Percentiles rank a stretch among this genome's conserved stretches.
phyloP scores from a whole-genome alignment of 2,329 filamentous ascomycete species.

The Pseudovirgaria hyperparasitica region DNA sequence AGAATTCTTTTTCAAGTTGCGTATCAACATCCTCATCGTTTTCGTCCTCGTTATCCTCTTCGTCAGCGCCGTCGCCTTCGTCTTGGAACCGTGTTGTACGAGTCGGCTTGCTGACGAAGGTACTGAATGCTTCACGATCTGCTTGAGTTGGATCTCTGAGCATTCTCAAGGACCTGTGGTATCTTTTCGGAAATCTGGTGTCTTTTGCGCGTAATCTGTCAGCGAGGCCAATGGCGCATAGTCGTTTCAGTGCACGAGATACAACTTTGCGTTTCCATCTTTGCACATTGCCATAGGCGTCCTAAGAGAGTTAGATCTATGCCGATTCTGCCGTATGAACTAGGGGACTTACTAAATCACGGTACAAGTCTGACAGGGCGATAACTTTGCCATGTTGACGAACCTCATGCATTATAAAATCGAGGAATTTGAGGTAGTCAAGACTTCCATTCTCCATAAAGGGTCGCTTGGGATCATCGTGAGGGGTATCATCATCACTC shows the following conservation, averaged over 20 bases:
- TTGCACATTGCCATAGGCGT: constrained; percentile 1
- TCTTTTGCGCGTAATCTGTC: not conserved
- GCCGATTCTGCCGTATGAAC: constrained; percentile 10
- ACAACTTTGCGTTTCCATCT: constrained; percentile 1
- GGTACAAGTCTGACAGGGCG: too few relatives aligned
- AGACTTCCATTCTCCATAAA: constrained; percentile 26
- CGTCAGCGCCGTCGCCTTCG: constrained; percentile 3
- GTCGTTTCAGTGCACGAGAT: constrained; percentile 1
- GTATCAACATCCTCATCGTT: constrained; percentile 17
- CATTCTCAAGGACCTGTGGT: constrained; percentile 17
- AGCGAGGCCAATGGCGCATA: not conserved
- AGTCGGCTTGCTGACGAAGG: constrained; percentile 3
- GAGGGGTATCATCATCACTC: too few relatives aligned
- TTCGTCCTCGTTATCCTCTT: constrained; percentile 13
- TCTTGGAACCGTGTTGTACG: not conserved
- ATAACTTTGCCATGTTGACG: too few relatives aligned
- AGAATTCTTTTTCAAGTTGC: constrained; percentile 18
- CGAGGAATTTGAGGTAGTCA: constrained; percentile 37
- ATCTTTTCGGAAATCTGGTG: constrained; percentile 14
- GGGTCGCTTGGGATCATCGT: constrained; percentile 14
- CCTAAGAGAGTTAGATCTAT: constrained; percentile 7
- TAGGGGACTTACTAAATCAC: too few relatives aligned
- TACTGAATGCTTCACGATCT: constrained; percentile 5
- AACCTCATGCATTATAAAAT: too few relatives aligned
- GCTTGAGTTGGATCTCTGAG: constrained; percentile 19